Evolutionary conservation across 176 grass and related monocot species (phyloP).

Genomic region (Ananas comosus): DNA sequence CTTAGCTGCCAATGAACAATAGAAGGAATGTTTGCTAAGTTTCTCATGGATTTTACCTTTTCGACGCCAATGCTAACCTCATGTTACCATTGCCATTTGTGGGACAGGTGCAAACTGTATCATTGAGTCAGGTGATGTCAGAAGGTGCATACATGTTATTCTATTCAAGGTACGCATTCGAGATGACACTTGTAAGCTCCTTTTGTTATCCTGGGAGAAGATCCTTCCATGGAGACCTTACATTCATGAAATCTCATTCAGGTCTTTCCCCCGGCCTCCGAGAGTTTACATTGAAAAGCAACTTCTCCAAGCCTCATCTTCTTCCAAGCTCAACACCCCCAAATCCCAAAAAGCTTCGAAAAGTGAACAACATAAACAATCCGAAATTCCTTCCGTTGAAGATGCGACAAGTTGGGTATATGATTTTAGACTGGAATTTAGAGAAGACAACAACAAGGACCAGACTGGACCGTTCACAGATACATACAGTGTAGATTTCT

Average conservation of each 20-base stretch:
- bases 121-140: constrained; percentile 94
- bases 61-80: not conserved
- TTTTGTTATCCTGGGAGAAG: not conserved
- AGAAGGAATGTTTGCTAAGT: not conserved
- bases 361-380: constrained; percentile 34
- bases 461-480: constrained; percentile 49
- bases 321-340: constrained; percentile 30
- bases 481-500: constrained; percentile 58
- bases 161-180: constrained; percentile 66
- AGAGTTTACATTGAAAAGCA: constrained; percentile 62
- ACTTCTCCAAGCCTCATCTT: constrained; percentile 24
- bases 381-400: constrained; percentile 13
- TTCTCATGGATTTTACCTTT: not conserved
- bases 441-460: constrained; percentile 25
- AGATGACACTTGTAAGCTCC: not conserved
- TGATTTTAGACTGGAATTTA: constrained; percentile 51
- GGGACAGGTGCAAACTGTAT: constrained; percentile 69
- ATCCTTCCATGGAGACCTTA: constrained; percentile 20
- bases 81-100: constrained; percentile 7
- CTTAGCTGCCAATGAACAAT: not conserved
- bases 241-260: constrained; percentile 28
- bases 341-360: constrained; percentile 53
- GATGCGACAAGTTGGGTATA: constrained; percentile 38
- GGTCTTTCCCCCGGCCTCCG: constrained; percentile 78
- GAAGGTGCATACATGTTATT: constrained; percentile 99